A percentile compares a stretch with the other conserved stretches of the same genome.
These are phyloP conservation scores for Diddensiella caesifluorescens DNA, from an alignment of 805 yeast species.

Conservation along the genomic window DNA sequence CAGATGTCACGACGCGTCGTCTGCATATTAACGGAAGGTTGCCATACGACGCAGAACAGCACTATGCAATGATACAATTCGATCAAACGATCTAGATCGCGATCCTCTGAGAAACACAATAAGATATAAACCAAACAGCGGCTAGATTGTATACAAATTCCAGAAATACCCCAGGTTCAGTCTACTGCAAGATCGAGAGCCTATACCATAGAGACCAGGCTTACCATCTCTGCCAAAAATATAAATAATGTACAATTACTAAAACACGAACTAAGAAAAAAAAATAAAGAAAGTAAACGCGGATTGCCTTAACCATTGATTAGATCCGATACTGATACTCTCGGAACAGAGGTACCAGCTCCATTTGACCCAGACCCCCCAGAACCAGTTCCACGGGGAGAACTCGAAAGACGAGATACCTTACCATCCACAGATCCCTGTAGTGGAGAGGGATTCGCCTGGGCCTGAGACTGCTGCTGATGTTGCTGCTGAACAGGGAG, in stretches of 20 bases:
- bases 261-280: background rate
- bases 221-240: background rate
- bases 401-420: background rate
- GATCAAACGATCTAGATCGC: too few relatives aligned
- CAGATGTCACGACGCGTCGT: too few relatives aligned
- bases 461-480: background rate
- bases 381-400: background rate
- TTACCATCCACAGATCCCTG: conserved; percentile 1
- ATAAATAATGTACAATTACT: background rate
- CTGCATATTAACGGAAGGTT: too few relatives aligned
- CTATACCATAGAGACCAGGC: too few relatives aligned
- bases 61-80: too few relatives aligned
- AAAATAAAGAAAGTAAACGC: background rate
- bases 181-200: too few relatives aligned
- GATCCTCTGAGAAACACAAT: too few relatives aligned
- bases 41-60: too few relatives aligned
- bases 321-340: conserved; percentile 20
- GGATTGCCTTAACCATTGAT: conserved; percentile 12
- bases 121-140: too few relatives aligned
- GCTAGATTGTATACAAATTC: too few relatives aligned
- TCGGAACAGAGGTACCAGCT: conserved; percentile 7
- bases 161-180: too few relatives aligned
- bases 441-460: background rate
- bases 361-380: background rate
- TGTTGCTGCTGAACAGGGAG: conserved; percentile 3